Base-by-base conservation (phyloP, 140 eudicot species). In the Anethum foeniculum region DNA sequence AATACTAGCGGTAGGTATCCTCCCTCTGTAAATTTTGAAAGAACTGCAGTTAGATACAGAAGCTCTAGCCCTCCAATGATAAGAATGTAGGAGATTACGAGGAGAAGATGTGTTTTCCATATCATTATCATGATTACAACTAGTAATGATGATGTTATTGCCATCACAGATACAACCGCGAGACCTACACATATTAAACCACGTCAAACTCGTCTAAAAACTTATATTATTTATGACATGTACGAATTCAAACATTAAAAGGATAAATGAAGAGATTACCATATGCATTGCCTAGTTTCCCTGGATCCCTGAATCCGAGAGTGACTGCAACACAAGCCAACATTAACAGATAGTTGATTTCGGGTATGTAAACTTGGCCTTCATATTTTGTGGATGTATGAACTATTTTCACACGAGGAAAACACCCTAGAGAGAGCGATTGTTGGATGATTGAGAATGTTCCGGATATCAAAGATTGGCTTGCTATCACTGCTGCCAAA, bases 271-370 rank as follows among this genome's bases (percentile, higher is more conserved):
- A 65, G 16, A 65, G 27, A 27, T 65, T 88, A 91, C 98, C 98
- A 36, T 89, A 93, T n/a, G 97, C 98, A 82, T 93, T 83, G 43
- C 97, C 93, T 32, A 93, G 88, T 73, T 89, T 84, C 52, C 43
- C 79, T 0, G 93, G 88, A 0, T 92, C 88, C 67, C 83, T 85
- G 78, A 93, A 93, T 69, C 43, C 75, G 7, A 69, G 44, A 13
- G 44, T 69, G 47, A 34, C 75, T 0, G 47, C 47, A 14, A 34
- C 75, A 34, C 75, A 69, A 6, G 25, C n/a, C 7, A 69, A 30
- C 75, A 32, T 69, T 34, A 69, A 16, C 25, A 69, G 47, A 34
- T 69, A 69, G n/a, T 69, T 69, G 44, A 69, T 32, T 34, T 69
- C 27, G 3, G 75, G 75, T 34, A 69, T 69, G 75, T 30, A 69